Evolutionary conservation across 2,329 filamentous ascomycete genomes (phyloP), one percentile per base, ranked within the genome.

Genomic region (Trichoderma pleuroti): DNA sequence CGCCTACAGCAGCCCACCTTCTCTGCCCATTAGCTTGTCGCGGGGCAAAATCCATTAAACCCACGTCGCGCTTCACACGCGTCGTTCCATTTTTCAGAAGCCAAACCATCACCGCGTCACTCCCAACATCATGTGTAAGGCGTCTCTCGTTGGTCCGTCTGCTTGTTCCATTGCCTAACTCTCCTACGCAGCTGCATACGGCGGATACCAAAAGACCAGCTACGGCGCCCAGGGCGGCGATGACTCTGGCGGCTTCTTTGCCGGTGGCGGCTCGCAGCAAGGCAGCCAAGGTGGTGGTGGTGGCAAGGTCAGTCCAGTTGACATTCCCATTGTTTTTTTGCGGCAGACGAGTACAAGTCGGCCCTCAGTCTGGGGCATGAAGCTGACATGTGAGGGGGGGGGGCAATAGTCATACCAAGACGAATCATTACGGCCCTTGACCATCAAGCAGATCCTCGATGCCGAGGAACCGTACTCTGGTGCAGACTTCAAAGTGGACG

Each of bases 371-470:
- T 9, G 1, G 12, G 36, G 18, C 12, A 18, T 42, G 60, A 52
- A n/a, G 34, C 65, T 34, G 54, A n/a, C 21, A 7, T 73, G 69
- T 72, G 66, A 18, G 46, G 21, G 11, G 21, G 5, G 46, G 5
- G 46, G 14, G 1, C 32, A 26, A 9, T 72, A 89, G 86, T 83
- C 84, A 72, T 92, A 92, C 79, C 86, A 87, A 75, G 93, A 97
- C 81, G 93, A 98, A 77, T 94, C 93, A 24, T 87, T 99, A 66
- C 92, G 96, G 57, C 94, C 96, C 1, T 92, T 98, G 60, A 99
- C 96, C 12, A 93, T 98, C 82, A 98, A 98, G 82, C 96, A 99
- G 82, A 88, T 98, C 71, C 85, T 94, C 78, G 93, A 97, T 73
- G 93, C 93, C 74, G 87, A 92, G 73, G 91, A 93, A 81, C 88